A percentile compares a stretch with the other conserved stretches of the same genome.
Evolutionary conservation across 768 basidiomycete genomes (phyloP).

Genomic region (Kwoniella sp.): DNA sequence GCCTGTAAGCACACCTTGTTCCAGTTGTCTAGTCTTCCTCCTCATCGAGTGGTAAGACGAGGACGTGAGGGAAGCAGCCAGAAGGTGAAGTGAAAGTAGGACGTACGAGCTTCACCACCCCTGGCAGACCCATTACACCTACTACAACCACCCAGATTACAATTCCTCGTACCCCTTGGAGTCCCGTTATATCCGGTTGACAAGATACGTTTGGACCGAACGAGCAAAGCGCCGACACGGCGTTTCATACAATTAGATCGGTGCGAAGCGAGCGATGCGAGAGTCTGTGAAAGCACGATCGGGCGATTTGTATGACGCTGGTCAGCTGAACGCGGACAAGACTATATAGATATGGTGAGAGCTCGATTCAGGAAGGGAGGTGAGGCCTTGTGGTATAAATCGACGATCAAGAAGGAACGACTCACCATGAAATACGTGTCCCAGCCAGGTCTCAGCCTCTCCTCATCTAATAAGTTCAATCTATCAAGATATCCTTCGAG

Average conservation of each 20-base stretch:
- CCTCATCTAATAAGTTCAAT: conserved; percentile 69
- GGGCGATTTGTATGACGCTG: too few species aligned
- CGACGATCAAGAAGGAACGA: background rate
- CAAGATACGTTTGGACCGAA: conserved; percentile 64
- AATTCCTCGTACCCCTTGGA: conserved; percentile 83
- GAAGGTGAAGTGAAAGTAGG: too few species aligned
- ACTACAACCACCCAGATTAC: conserved; percentile 85
- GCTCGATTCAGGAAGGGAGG: background rate
- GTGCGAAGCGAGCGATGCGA: conserved; percentile 83
- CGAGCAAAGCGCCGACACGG: conserved; percentile 89
- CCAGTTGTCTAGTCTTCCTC: too few species aligned
- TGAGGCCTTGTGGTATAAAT: too few species aligned
- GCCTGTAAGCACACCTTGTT: too few species aligned
- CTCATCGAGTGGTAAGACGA: too few species aligned
- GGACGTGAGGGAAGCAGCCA: too few species aligned
- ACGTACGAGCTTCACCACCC: conserved; percentile 58
- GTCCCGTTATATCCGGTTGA: conserved; percentile 84
- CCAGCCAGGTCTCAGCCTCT: conserved; percentile 84
- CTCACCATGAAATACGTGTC: conserved; percentile 95
- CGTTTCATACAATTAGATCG: conserved; percentile 94
- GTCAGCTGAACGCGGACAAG: too few species aligned
- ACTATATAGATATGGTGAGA: too few species aligned
- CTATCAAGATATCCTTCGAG: conserved; percentile 68
- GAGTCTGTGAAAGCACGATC: conserved; percentile 71
- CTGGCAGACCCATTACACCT: conserved; percentile 66